phyloP scores from a whole-genome alignment of 495 filamentous ascomycete species.

The Opeltia flavorubescens region DNA sequence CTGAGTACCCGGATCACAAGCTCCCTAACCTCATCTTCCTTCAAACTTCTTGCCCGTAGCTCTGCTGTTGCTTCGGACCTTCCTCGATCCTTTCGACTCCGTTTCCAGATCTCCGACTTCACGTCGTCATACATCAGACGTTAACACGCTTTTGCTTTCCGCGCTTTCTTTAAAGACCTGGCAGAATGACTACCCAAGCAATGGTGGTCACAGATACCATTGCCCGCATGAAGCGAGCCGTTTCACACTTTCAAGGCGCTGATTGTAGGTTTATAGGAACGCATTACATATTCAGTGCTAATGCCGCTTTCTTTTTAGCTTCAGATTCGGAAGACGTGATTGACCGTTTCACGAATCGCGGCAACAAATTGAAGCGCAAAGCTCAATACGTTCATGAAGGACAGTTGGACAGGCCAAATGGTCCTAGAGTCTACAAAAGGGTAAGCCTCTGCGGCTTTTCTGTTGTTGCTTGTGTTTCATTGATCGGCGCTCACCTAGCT shows the following conservation, averaged over 20 bases:
- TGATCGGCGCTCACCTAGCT: constrained; percentile 1
- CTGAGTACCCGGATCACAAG: no score
- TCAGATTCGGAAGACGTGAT: constrained; percentile 80
- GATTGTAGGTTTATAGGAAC: constrained; percentile 1
- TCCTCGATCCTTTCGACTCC: no score
- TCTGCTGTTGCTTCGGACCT: no score
- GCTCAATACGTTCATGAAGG: constrained; percentile 69
- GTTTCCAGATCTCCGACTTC: no score
- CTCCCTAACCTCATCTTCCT: no score
- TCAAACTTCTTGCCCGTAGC: no score
- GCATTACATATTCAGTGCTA: constrained; percentile 1
- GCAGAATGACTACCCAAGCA: constrained; percentile 57
- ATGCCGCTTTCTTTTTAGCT: constrained; percentile 31
- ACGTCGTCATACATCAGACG: no score
- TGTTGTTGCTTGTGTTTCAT: neutral
- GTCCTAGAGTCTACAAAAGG: constrained; percentile 73
- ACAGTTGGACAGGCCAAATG: constrained; percentile 50
- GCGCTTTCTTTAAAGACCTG: constrained; percentile 8
- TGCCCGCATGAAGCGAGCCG: constrained; percentile 57
- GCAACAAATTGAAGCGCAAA: constrained; percentile 78
- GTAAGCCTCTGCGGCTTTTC: constrained; percentile 31
- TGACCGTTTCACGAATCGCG: constrained; percentile 69
- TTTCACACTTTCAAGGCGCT: constrained; percentile 50
- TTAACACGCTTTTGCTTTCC: no score
- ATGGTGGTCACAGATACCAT: constrained; percentile 59